Evolutionary conservation across 345 rosid genomes (phyloP), one percentile per base, ranked within the genome.

Genomic region (Rubroshorea leprosula): DNA sequence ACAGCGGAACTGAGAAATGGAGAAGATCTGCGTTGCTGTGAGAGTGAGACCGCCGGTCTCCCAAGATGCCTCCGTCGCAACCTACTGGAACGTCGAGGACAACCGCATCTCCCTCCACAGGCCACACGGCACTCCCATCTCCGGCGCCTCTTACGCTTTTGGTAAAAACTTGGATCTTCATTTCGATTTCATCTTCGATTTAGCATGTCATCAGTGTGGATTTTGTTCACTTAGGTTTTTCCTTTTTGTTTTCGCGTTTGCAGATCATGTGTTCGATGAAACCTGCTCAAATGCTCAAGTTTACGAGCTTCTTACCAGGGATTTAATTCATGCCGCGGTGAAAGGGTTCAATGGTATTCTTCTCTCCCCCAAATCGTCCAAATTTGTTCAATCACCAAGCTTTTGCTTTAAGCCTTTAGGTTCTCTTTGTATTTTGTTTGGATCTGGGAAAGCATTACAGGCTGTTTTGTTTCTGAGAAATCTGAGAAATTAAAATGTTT

Each of bases 1-100:
- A 22, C 5, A 20, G 6, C 23, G 24, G 44, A 26, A 27, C 10
- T 48, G 5, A 26, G 19, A 20, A 15, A 87, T 89, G 97, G 97
- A 89, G 76, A 93, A 85, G 85, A 86, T 89, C 68, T 89, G 96
- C 60, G 97, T 93, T 1, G 97, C 96, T 11, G 94, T 92, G 65
- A 74, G 95, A 43, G 78, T 86, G 61, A 75, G 98, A 16, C 98
- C 93, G 0, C 59, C 75, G 15, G 62, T 69, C 11, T 72, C 86
- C 41, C 72, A 69, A 29, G 77, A 66, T n/a, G 18, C 45, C 69
- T 27, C 44, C 31, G 50, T 19, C 21, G 88, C 78, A 54, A 60
- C 61, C 60, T 68, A 46, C 81, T 85, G 88, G 88, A 82, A 58
- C 57, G 54, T 80, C 17, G 85, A 80, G 62, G 94, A 93, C 45